A percentile compares a stretch with the other conserved stretches of the same genome.
These are phyloP conservation scores for Cantharellus cinnabarinus DNA, from an alignment of 768 basidiomycete genomes.

Conservation along the genomic window DNA sequence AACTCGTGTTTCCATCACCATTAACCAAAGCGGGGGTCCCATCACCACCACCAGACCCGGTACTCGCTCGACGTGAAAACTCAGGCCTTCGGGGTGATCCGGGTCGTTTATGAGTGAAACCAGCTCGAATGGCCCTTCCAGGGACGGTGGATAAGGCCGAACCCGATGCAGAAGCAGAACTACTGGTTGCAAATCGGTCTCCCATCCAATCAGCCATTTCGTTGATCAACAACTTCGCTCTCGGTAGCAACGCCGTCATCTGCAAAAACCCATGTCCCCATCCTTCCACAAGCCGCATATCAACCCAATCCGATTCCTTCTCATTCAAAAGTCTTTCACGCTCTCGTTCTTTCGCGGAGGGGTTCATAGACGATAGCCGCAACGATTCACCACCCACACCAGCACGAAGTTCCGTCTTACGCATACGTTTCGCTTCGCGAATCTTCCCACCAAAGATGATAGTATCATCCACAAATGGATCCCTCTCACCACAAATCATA, in stretches of 20 bases:
- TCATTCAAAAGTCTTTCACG: slow-evolving; percentile 22
- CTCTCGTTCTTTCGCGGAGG: not conserved
- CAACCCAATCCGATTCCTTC: slow-evolving; percentile 86
- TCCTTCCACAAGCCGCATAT: slow-evolving; percentile 79
- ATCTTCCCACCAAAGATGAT: slow-evolving; percentile 90
- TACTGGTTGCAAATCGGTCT: slow-evolving; percentile 35
- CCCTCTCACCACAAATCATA: slow-evolving; percentile 90
- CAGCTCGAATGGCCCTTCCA: too few relatives aligned
- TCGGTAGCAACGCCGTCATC: slow-evolving; percentile 64
- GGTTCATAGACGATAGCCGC: slow-evolving; percentile 21
- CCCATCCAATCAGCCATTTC: slow-evolving; percentile 86
- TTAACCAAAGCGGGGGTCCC: too few relatives aligned
- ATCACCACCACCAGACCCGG: too few relatives aligned
- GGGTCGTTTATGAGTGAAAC: too few relatives aligned
- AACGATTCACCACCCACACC: slow-evolving; percentile 26
- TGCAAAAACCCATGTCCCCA: slow-evolving; percentile 97
- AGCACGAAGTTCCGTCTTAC: slow-evolving; percentile 47
- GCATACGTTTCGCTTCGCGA: slow-evolving; percentile 80
- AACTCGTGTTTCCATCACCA: too few relatives aligned
- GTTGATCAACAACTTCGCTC: slow-evolving; percentile 34
- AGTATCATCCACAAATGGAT: slow-evolving; percentile 92
- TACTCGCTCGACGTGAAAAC: too few relatives aligned
- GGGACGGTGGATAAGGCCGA: too few relatives aligned
- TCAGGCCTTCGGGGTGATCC: too few relatives aligned
- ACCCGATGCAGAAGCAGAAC: not conserved